Evolutionary conservation across 129 eudicot genomes (phyloP).

Genomic region (Artemisia annua): DNA sequence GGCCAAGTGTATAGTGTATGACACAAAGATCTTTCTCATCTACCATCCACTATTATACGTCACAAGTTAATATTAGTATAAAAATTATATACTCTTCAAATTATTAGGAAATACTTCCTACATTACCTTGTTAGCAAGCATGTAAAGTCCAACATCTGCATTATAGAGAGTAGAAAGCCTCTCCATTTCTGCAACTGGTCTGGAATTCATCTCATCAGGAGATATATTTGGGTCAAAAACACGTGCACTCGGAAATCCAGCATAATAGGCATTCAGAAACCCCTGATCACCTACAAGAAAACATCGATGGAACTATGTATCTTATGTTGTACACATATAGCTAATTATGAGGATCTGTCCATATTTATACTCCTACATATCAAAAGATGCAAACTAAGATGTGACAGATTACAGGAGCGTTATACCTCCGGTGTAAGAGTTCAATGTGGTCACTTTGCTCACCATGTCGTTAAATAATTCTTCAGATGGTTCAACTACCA

Average conservation of each 20-base stretch:
- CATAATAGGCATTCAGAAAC: conserved; percentile 79
- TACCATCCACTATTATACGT: conserved; percentile 85
- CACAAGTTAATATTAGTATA: background rate
- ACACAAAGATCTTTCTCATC: conserved; percentile 82
- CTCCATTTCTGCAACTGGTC: conserved; percentile 85
- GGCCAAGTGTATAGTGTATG: conserved; percentile 96
- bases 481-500: conserved; percentile 97
- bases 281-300: conserved; percentile 88
- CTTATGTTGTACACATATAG: background rate
- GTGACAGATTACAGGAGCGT: background rate
- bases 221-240: conserved; percentile 69
- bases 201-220: conserved; percentile 59
- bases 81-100: background rate
- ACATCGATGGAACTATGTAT: background rate
- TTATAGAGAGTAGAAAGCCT: conserved; percentile 91
- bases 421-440: conserved; percentile 94
- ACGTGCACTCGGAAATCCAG: conserved; percentile 86
- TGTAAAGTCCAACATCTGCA: conserved; percentile 98
- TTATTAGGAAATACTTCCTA: background rate
- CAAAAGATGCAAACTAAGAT: background rate
- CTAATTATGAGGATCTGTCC: background rate
- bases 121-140: conserved; percentile 96
- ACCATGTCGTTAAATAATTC: conserved; percentile 79
- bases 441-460: conserved; percentile 69
- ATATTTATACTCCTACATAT: background rate